A percentile compares a stretch with the other conserved stretches of the same genome.
Evolutionary conservation across 495 filamentous ascomycete genomes (phyloP).

Genomic region (Trichoderma gamsii): DNA sequence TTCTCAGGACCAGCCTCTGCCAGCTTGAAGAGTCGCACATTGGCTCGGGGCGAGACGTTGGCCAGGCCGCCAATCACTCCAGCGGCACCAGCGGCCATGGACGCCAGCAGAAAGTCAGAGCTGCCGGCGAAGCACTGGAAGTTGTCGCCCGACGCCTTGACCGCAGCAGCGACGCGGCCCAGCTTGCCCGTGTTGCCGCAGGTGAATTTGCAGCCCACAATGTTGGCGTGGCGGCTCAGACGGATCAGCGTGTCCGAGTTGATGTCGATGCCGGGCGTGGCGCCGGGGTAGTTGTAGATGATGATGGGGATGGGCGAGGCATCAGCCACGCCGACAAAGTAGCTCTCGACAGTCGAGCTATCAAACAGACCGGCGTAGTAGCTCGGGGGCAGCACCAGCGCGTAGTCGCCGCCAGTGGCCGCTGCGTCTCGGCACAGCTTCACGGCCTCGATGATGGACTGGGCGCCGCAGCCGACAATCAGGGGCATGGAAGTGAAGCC

Average conservation of each 20-base stretch:
- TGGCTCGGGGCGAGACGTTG: conserved; percentile 76
- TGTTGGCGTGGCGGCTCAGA: conserved; percentile 72
- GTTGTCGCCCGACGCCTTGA: conserved; percentile 48
- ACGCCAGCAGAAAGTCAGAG: conserved; percentile 83
- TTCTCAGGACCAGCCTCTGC: conserved; percentile 54
- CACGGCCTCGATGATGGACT: conserved; percentile 83
- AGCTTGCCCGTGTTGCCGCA: conserved; percentile 95
- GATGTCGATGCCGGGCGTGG: conserved; percentile 69
- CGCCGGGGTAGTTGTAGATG: conserved; percentile 91
- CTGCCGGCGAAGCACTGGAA: conserved; percentile 86
- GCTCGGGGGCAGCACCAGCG: conserved; percentile 77
- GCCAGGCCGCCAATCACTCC: conserved; percentile 80
- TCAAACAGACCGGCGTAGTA: conserved; percentile 70
- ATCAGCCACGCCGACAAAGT: conserved; percentile 72
- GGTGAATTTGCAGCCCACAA: conserved; percentile 85
- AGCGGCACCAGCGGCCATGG: conserved; percentile 73
- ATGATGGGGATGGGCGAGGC: conserved; percentile 79
- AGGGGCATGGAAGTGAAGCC: conserved; percentile 70
- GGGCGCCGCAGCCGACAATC: conserved; percentile 80
- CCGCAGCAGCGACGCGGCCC: conserved; percentile 71
- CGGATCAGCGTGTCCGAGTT: conserved; percentile 66
- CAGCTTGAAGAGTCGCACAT: conserved; percentile 65
- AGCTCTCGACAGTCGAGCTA: conserved; percentile 62
- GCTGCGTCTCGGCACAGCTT: conserved; percentile 70
- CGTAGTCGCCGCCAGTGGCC: conserved; percentile 77